Base-by-base conservation (phyloP, 495 filamentous ascomycete genomes). In the Physcia stellaris region DNA sequence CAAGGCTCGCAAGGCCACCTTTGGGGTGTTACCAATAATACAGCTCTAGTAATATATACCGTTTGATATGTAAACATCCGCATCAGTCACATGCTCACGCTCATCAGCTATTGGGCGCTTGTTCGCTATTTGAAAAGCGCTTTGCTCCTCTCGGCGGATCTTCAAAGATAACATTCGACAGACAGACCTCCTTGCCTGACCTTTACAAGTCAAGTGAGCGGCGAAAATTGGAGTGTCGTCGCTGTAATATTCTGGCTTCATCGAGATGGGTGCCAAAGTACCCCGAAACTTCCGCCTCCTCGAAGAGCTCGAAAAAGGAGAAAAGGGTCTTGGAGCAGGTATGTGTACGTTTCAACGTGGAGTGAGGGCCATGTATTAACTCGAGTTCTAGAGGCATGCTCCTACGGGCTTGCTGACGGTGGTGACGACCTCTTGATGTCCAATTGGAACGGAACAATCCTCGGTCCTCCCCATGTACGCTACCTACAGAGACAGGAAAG, bases 371-470 rank as follows among this genome's bases (percentile, higher is more conserved):
- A 54, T 40, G 11, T 29, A 24, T 29, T 35, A 51, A 10, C 40
- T 46, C 11, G 35, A 39, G 26, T 50, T 43, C 41, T 51, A 94
- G 90, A 94, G 65, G 86, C 87, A 38, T 94, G 86, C 68, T 96
- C 90, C 3, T 96, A 95, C 48, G 90, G 90, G 51, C 77, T 96
- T 29, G 83, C 83, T 38, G 84, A 96, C 60, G 83, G 85, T 19
- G n/a, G n/a, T n/a, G 88, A 94, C 53, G 90, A 98, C 51, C 73
- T 95, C 51, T 75, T 87, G 62, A 94, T 98, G 87, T 84, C 83
- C 43, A 85, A 94, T 71, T 98, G 90, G 90, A 93, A 92, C 47
- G 90, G 86, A 36, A 96, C 90, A 1, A 95, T 98, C 47, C 76
- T 95, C 34, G 90, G 90, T 0, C 90, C 90, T 49, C 90, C 92